A percentile compares a stretch with the other conserved stretches of the same genome.
These are phyloP conservation scores for Echria macrotheca DNA, from an alignment of 495 filamentous ascomycete species.

Conservation along the genomic window DNA sequence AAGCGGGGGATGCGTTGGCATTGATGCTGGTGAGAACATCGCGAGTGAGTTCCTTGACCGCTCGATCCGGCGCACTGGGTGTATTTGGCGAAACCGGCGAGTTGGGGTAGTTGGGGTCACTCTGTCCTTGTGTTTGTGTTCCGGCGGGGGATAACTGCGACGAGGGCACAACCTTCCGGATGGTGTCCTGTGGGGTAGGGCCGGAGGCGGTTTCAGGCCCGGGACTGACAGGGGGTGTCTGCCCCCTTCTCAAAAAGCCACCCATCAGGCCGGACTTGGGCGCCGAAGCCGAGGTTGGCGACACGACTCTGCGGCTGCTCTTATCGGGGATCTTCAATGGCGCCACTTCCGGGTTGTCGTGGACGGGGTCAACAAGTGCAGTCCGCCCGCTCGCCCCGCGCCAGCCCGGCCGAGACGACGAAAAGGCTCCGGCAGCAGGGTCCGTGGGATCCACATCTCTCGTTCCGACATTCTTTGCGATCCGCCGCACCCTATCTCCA, in stretches of 20 bases:
- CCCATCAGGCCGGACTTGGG: constrained; percentile 14
- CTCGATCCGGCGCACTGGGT: constrained; percentile 19
- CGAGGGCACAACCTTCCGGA: constrained; percentile 19
- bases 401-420: constrained; percentile 43
- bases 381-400: constrained; percentile 48
- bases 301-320: constrained; percentile 32
- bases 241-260: constrained; percentile 17
- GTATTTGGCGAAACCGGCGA: constrained; percentile 29
- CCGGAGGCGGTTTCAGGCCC: constrained; percentile 24
- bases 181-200: constrained; percentile 22
- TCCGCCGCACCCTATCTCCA: constrained; percentile 42
- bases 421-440: constrained; percentile 30
- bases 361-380: constrained; percentile 42
- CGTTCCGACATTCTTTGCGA: constrained; percentile 31
- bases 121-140: constrained; percentile 14
- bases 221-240: constrained; percentile 34
- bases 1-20: constrained; percentile 5
- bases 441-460: constrained; percentile 19
- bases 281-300: constrained; percentile 13
- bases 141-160: constrained; percentile 22
- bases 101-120: constrained; percentile 29
- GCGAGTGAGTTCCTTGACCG: constrained; percentile 23
- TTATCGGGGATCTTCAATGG: constrained; percentile 43
- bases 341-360: constrained; percentile 36
- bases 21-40: constrained; percentile 11